These are phyloP conservation scores for Erodium moschatum DNA, from an alignment of 441 rosid species.

Conservation along the genomic window DNA sequence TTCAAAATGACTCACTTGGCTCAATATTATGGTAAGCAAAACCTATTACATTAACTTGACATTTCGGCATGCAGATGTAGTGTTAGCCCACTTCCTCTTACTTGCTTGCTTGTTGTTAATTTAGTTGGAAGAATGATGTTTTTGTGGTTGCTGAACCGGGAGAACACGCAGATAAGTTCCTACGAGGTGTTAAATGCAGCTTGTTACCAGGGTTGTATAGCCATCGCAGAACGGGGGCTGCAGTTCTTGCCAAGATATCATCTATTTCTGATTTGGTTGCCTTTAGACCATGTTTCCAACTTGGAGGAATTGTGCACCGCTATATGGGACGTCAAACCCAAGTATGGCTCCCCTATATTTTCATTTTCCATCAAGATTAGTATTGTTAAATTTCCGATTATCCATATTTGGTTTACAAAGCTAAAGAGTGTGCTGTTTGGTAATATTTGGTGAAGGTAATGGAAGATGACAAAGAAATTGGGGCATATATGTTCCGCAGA, in stretches of 20 bases:
- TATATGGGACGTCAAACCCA: conserved; percentile 87
- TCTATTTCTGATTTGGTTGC: conserved; percentile 21
- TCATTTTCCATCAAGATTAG: background rate
- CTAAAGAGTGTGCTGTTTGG: background rate
- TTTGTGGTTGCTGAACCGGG: conserved; percentile 98
- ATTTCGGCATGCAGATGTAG: background rate
- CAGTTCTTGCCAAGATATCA: conserved; percentile 21
- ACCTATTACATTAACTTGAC: conserved; percentile 9
- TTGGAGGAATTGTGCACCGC: conserved; percentile 77
- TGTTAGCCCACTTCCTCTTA: conserved; percentile 17
- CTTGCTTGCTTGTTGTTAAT: conserved; percentile 18
- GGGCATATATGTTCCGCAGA: conserved; percentile 23
- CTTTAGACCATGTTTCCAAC: conserved; percentile 21
- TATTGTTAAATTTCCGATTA: background rate
- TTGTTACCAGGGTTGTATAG: conserved; percentile 32
- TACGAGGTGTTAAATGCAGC: conserved; percentile 71
- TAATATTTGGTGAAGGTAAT: conserved; percentile 17
- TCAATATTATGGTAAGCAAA: conserved; percentile 62
- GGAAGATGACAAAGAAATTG: conserved; percentile 27
- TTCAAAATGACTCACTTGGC: conserved; percentile 74
- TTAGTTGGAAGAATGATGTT: conserved; percentile 91
- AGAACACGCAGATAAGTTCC: conserved; percentile 76
- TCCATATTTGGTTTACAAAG: background rate
- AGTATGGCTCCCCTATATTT: conserved; percentile 9
- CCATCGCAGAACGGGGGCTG: conserved; percentile 15